phyloP scores from a whole-genome alignment of 1,139 yeast species.

The Pichia sp. region DNA sequence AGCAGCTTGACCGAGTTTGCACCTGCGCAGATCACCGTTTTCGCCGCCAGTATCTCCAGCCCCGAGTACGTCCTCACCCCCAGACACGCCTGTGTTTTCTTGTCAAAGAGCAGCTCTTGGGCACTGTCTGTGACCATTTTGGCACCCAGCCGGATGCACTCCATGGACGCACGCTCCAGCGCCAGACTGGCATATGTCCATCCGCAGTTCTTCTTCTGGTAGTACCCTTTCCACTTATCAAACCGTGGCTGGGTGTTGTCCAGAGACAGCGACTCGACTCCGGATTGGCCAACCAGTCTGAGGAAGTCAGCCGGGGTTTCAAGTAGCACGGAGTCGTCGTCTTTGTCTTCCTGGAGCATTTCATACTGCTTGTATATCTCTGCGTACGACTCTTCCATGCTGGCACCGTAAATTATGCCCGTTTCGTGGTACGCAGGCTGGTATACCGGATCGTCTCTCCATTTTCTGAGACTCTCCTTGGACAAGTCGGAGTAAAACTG shows the following conservation, averaged over 20 bases:
- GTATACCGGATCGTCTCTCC: slow-evolving; percentile 34
- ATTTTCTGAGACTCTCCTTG: slow-evolving; percentile 35
- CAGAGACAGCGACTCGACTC: neutral
- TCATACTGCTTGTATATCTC: slow-evolving; percentile 4
- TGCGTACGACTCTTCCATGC: slow-evolving; percentile 16
- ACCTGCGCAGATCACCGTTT: slow-evolving; percentile 37
- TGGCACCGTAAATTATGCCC: slow-evolving; percentile 31
- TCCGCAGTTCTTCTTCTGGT: slow-evolving; percentile 32
- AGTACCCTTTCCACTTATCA: slow-evolving; percentile 27
- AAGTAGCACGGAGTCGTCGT: slow-evolving; percentile 13
- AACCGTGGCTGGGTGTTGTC: slow-evolving; percentile 9
- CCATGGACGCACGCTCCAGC: slow-evolving; percentile 30
- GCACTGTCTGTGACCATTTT: slow-evolving; percentile 34
- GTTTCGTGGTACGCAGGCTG: slow-evolving; percentile 32
- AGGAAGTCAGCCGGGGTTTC: slow-evolving; percentile 21
- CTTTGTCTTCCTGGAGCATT: slow-evolving; percentile 3
- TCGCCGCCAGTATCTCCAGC: slow-evolving; percentile 28
- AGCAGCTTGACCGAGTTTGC: slow-evolving; percentile 36
- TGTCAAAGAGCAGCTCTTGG: slow-evolving; percentile 24
- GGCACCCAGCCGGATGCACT: slow-evolving; percentile 34
- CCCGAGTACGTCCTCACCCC: slow-evolving; percentile 27
- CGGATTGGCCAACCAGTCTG: slow-evolving; percentile 12
- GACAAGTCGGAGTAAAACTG: slow-evolving; percentile 34
- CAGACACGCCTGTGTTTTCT: slow-evolving; percentile 6
- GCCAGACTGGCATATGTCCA: slow-evolving; percentile 36